Percentiles rank a stretch among this genome's conserved stretches.
Evolutionary conservation across 192 early-diverging fungal genomes (phyloP).

Genomic region (Kickxella alabastrina): DNA sequence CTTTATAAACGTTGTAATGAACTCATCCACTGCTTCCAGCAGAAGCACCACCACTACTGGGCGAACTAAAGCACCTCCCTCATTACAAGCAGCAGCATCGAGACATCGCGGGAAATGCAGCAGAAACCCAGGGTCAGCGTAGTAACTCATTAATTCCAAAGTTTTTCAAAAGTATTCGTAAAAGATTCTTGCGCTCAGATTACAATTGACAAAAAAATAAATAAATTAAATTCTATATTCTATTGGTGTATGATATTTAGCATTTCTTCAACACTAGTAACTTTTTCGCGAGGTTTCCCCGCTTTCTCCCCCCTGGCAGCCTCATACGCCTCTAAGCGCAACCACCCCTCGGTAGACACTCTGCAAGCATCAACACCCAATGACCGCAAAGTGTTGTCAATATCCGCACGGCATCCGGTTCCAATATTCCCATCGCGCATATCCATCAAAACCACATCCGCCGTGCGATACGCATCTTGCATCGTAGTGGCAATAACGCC

Average conservation of each 20-base stretch:
- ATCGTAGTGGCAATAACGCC: conserved; percentile 95
- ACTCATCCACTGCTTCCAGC: no score
- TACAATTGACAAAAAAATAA: conserved; percentile 18
- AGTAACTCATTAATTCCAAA: conserved; percentile 20
- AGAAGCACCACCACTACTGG: no score
- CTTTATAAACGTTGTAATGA: background rate
- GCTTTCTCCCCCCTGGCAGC: conserved; percentile 53
- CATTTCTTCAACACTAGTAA: conserved; percentile 60
- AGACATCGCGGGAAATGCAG: no score
- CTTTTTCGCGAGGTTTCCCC: conserved; percentile 87
- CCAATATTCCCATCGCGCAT: conserved; percentile 45
- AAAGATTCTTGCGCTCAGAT: no score
- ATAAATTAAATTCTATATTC: background rate
- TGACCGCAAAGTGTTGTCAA: conserved; percentile 26
- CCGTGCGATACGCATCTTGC: conserved; percentile 90
- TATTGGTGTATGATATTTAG: conserved; percentile 34
- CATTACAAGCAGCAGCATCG: no score
- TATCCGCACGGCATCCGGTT: conserved; percentile 1
- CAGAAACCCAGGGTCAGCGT: conserved; percentile 8
- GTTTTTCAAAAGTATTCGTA: conserved; percentile 25
- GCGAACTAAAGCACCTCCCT: no score
- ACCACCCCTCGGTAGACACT: conserved; percentile 78
- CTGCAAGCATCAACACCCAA: conserved; percentile 23
- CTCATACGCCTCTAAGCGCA: conserved; percentile 74
- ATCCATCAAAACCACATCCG: conserved; percentile 67